Evolutionary conservation across 352 stramenopile genomes (phyloP).

Genomic region (Phytophthora meadii): DNA sequence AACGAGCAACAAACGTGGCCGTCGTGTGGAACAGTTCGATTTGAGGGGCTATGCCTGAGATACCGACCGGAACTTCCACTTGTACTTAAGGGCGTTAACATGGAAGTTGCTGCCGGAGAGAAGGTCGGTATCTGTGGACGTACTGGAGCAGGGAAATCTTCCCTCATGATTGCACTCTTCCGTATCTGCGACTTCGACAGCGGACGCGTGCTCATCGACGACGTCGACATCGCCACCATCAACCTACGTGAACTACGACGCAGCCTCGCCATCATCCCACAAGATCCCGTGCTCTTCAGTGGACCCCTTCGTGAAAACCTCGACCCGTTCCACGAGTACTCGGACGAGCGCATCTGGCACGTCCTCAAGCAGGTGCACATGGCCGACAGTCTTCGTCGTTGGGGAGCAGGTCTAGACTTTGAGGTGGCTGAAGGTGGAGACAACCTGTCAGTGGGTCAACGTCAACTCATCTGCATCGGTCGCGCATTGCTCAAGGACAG

Average conservation of each 20-base stretch:
- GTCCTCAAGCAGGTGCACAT: constrained; percentile 73
- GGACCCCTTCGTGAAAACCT: constrained; percentile 91
- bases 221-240: constrained; percentile 66
- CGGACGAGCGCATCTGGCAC: constrained; percentile 67
- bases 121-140: constrained; percentile 69
- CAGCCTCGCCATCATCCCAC: constrained; percentile 57
- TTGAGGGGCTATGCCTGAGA: constrained; percentile 33
- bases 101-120: constrained; percentile 47
- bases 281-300: constrained; percentile 91
- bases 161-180: constrained; percentile 50
- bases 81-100: constrained; percentile 42
- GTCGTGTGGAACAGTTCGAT: constrained; percentile 29
- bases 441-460: constrained; percentile 95
- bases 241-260: constrained; percentile 38
- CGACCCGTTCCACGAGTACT: constrained; percentile 88
- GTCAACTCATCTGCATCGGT: constrained; percentile 96
- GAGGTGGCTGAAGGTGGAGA: constrained; percentile 91
- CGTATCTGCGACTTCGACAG: constrained; percentile 51
- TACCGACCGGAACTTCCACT: constrained; percentile 54
- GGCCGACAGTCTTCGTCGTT: constrained; percentile 50
- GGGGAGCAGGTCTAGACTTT: constrained; percentile 76
- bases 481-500: constrained; percentile 91
- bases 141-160: constrained; percentile 55
- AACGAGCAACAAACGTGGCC: constrained; percentile 22
- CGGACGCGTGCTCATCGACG: constrained; percentile 87